Evolutionary conservation across 306 rosid genomes (phyloP), one percentile per base, ranked within the genome.

Genomic region (Inga laurina): DNA sequence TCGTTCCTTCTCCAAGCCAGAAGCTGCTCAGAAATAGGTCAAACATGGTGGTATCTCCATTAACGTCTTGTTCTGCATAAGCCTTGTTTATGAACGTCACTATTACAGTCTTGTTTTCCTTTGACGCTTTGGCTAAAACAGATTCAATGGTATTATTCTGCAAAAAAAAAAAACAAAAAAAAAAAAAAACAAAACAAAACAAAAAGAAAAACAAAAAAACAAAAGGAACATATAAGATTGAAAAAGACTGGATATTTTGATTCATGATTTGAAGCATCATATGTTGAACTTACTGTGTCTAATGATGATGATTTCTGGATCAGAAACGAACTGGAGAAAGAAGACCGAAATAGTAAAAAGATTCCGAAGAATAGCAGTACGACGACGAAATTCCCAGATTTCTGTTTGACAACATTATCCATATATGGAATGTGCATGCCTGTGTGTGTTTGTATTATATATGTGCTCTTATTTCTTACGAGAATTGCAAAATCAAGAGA

Each of bases 331-430:
- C 24, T 21, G 0, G 64, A 56, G 71, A 79, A 22, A 65, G 91
- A 70, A 72, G 90, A 84, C 88, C 87, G 81, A 12, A 82, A 87
- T 3, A 90, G 72, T 35, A 34, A 76, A 16, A 93, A 19, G 41
- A 76, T 2, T 27, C 84, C 86, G 4, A 93, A 61, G 81, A 94
- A 65, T 2, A 92, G 18, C 2, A 78, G 70, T 24, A 81, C 66
- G 4, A 86, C 6, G 15, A 82, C 85, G 2, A 87, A 81, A 77
- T 67, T 83, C 62, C 65, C 85, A 4, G 69, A 0, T 3, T 82
- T 79, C 67, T 82, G 88, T 27, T 22, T 84, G 14, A 1, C 30
- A 27, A 77, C 56, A 8, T 10, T 11, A 27, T 81, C 91, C 92
- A 27, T 27, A 27, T 11, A 48, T 84, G 41, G 14, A 48, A 51